Base-by-base conservation (phyloP, 2,329 filamentous ascomycete genomes). In the Coniochaeta hoffmannii region DNA sequence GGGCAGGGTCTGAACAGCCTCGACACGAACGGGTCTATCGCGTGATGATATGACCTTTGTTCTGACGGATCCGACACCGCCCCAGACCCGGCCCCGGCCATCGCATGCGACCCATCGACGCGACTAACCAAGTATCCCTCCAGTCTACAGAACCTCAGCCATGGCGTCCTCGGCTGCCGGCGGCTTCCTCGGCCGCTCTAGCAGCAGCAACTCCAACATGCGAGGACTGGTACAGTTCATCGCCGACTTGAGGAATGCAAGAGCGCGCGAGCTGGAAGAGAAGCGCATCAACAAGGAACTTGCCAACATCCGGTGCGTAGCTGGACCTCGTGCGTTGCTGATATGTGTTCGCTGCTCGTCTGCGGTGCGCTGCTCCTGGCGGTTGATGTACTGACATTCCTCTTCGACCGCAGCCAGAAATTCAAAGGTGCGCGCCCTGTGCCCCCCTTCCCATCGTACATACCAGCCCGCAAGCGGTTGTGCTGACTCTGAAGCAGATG, bases 221-320 rank as follows among this genome's bases (percentile, higher is more conserved):
- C 82, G 84, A 63, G 93, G 94, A 28, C 79, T 99, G 63, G 94
- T 99, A 50, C 95, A 97, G 70, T 99, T 99, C 76, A 99, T 99
- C 70, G 94, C 94, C 59, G 94, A 99, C 71, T 73, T 99, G 66
- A 81, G 94, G 69, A 99, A 99, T 71, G 94, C 94, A 54, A 83
- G 94, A 71, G 94, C 95, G 50, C 84, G 95, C 59, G 94, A 99
- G 71, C 76, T 99, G 60, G 94, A 99, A 72, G 94, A 99, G 78
- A 99, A 99, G 81, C 84, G 94, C 69, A 97, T 99, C 77, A 99
- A 99, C 74, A 99, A 99, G 78, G 94, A 99, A 76, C 76, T 99
- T 71, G 94, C 94, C 69, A 99, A 99, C 69, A 99, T 99, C 71
- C 86, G 90, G 80, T 85, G 67, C 61, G 80, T 55, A 41, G 36